Base-by-base conservation (phyloP, 2,329 filamentous ascomycete genomes). In the Aspergillus persii region DNA sequence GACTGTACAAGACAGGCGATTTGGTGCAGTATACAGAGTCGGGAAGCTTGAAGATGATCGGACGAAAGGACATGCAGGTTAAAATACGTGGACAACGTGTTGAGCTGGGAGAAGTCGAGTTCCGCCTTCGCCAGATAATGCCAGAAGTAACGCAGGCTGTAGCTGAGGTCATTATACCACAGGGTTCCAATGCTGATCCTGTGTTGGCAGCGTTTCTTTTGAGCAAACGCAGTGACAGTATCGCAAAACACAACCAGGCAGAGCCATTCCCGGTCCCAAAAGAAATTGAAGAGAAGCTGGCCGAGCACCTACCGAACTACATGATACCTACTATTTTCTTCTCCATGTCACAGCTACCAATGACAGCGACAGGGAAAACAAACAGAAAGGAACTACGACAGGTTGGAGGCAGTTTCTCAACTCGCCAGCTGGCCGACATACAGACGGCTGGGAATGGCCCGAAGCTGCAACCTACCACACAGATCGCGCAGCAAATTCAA, bases 51-150 rank as follows among this genome's bases (percentile, higher is more conserved):
- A 36, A 46, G 11, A 61, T 56, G 30, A 15, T 60, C 5, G 57
- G 59, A 2, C 57, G 9, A 23, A 23, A 23, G 18, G 18, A 23
- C 18, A 23, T 23, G 18, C 18, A 23, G 18, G 18, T 23, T 23
- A 61, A 63, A 23, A 54, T 63, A 2, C 57, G 48, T 7, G 61
- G 61, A 1, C 61, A 63, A 30, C 55, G 59, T 6, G 50, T 63
- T 3, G 61, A 61, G 23, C 41, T 61, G 7, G 59, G 49, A 3
- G 61, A 60, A 23, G 52, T 63, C 9, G 61, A 63, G 27, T n/a
- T 58, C 18, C 51, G 56, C 15, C 39, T 44, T 8, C 12, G 11
- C 7, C 7, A 44, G 39, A 7, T 8, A 4, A 7, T 44, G 39
- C 12, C 39, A 41, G 33, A 26, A n/a, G 29, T 39, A 31, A 31